Conservation (phyloP, 441 rosid species). For the Mallotus japonicus region DNA sequence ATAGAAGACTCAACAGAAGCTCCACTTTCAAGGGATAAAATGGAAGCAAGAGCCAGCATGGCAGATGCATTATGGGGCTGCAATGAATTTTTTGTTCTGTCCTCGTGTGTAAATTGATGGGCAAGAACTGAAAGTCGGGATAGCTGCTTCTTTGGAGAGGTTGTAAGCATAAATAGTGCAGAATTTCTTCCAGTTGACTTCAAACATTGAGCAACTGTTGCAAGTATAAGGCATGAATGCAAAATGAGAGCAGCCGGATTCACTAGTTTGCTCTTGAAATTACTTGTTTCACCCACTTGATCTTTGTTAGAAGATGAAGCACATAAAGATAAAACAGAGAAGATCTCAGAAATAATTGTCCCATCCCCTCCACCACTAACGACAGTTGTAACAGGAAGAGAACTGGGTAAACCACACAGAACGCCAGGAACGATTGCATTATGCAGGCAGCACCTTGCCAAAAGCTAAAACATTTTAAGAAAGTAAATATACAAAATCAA, state of each 20-base stretch:
- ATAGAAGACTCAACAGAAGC: constrained; percentile 73
- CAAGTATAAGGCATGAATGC: constrained; percentile 71
- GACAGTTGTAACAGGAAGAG: constrained; percentile 76
- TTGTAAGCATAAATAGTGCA: constrained; percentile 82
- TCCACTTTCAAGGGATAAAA: constrained; percentile 85
- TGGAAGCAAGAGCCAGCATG: constrained; percentile 91
- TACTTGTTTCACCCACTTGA: constrained; percentile 54
- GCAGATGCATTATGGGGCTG: constrained; percentile 79
- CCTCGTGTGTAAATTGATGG: constrained; percentile 63
- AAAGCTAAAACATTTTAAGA: constrained; percentile 52
- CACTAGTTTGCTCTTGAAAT: constrained; percentile 54
- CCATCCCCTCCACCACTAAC: constrained; percentile 97
- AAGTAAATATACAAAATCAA: constrained; percentile 2
- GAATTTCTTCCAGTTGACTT: constrained; percentile 84
- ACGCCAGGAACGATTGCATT: constrained; percentile 69
- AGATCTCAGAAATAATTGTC: constrained; percentile 79
- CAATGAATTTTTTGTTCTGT: constrained; percentile 52
- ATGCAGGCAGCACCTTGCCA: constrained; percentile 89
- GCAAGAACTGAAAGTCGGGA: constrained; percentile 82
- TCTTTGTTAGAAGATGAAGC: constrained; percentile 57
- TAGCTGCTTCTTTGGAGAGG: constrained; percentile 76
- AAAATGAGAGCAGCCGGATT: constrained; percentile 52
- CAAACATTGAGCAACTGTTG: constrained; percentile 80
- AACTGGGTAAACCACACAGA: constrained; percentile 90
- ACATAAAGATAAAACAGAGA: constrained; percentile 60